Conservation (phyloP, 1,139 yeast genomes). For the Blastobotrys raffinosifermentans region DNA sequence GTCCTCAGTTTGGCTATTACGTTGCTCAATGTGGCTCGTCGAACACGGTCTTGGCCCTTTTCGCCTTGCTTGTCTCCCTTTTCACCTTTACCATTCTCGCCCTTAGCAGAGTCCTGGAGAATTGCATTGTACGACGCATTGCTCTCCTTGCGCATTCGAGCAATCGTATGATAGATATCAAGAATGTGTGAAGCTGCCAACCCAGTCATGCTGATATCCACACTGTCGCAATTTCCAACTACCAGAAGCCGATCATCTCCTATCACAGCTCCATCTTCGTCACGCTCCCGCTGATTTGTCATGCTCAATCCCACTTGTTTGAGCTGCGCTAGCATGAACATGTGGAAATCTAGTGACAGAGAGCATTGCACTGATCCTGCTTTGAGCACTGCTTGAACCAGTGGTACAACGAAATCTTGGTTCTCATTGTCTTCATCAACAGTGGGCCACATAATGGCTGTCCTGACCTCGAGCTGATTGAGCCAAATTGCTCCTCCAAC, state of each 20-base stretch:
- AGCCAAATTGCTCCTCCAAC: constrained; percentile 63
- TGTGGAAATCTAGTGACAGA: constrained; percentile 76
- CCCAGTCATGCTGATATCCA: constrained; percentile 67
- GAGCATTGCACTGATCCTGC: constrained; percentile 52
- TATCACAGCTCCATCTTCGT: background rate
- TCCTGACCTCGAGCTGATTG: constrained; percentile 47
- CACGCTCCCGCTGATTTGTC: constrained; percentile 58
- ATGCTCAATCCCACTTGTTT: constrained; percentile 49
- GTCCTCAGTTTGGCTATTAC: constrained; percentile 39
- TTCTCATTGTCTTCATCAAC: constrained; percentile 41
- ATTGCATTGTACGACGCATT: constrained; percentile 69
- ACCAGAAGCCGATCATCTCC: constrained; percentile 55
- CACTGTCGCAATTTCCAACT: constrained; percentile 47
- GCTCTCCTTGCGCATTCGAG: constrained; percentile 69
- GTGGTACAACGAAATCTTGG: constrained; percentile 44
- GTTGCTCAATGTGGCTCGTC: constrained; percentile 12
- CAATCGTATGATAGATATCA: constrained; percentile 68
- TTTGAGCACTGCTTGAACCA: constrained; percentile 58
- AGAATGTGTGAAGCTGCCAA: constrained; percentile 76
- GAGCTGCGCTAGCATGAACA: constrained; percentile 61
- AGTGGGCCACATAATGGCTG: constrained; percentile 70
- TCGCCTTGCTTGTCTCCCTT: constrained; percentile 6
- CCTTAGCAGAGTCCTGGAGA: constrained; percentile 45
- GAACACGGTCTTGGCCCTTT: constrained; percentile 6
- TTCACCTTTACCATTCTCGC: constrained; percentile 9